Conservation (phyloP, 2,329 filamentous ascomycete species). For the Lachnellula arida region DNA sequence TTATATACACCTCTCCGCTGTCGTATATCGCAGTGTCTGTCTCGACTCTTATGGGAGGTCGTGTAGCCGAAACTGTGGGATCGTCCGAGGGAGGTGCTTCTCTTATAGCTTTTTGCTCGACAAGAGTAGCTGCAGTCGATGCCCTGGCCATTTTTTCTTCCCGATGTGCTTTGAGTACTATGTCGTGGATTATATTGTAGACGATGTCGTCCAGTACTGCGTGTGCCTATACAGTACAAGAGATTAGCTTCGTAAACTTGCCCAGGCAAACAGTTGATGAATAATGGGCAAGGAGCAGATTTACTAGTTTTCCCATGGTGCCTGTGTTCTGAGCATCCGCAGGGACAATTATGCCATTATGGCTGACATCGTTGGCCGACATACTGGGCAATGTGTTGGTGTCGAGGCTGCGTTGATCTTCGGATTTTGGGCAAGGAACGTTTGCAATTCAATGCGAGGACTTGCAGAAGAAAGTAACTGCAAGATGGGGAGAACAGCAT, state of each 20-base stretch:
- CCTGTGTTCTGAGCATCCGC: constrained; percentile 38
- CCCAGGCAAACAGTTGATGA: constrained; percentile 9
- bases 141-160: constrained; percentile 73
- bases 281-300: constrained; percentile 23
- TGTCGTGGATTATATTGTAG: constrained; percentile 71
- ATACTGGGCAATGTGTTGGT: constrained; percentile 16
- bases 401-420: constrained; percentile 12
- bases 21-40: constrained; percentile 67
- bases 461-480: constrained; percentile 15
- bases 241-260: constrained; percentile 18
- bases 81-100: constrained; percentile 23
- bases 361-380: constrained; percentile 26
- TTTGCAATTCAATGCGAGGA: constrained; percentile 16
- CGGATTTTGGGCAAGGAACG: constrained; percentile 16
- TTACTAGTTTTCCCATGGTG: constrained; percentile 56
- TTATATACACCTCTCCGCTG: constrained; percentile 62
- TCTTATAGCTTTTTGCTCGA: constrained; percentile 47
- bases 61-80: constrained; percentile 43
- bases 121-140: constrained; percentile 57
- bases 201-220: constrained; percentile 69
- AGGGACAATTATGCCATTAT: constrained; percentile 47
- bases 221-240: constrained; percentile 44
- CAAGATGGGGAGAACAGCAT: constrained; percentile 13
- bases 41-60: constrained; percentile 43
- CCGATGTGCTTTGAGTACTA: constrained; percentile 69